Conservation (phyloP, 1,284 basidiomycete species). For the Trichosporon faecale region DNA sequence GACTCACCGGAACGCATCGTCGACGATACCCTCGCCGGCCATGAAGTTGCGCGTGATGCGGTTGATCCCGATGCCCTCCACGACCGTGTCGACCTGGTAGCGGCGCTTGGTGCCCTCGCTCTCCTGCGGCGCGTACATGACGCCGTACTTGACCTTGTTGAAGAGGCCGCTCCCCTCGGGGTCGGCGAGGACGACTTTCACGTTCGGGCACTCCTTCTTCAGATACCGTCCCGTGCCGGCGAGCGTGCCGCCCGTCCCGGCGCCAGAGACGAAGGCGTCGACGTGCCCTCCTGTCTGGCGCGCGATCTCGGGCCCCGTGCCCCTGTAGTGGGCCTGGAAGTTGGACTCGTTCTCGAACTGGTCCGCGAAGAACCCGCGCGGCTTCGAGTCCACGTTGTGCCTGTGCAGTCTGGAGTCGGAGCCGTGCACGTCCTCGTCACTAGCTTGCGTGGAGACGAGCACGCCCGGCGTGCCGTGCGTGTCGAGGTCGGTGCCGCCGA, state of each 20-base stretch:
- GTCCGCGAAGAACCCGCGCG: constrained; percentile 70
- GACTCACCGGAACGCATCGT: constrained; percentile 79
- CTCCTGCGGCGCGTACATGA: constrained; percentile 89
- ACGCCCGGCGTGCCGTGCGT: constrained; percentile 31
- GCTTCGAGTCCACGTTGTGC: constrained; percentile 30
- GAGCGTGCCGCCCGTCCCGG: constrained; percentile 93
- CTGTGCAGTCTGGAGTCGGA: not conserved
- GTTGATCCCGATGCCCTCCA: constrained; percentile 63
- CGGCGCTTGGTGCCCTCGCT: constrained; percentile 90
- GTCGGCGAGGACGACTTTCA: constrained; percentile 79
- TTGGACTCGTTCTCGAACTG: constrained; percentile 95
- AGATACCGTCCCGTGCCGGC: constrained; percentile 79
- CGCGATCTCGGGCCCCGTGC: constrained; percentile 95
- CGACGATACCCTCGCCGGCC: constrained; percentile 71
- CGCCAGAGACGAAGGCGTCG: constrained; percentile 89
- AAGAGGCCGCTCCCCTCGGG: constrained; percentile 89
- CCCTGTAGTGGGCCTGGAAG: constrained; percentile 80
- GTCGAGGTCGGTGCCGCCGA: constrained; percentile 58
- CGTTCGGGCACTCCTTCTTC: constrained; percentile 54
- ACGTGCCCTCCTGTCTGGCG: constrained; percentile 79
- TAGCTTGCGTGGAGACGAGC: constrained; percentile 60
- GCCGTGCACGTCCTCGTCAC: constrained; percentile 50
- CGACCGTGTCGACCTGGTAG: constrained; percentile 75
- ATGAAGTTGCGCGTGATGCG: constrained; percentile 75
- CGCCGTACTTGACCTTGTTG: constrained; percentile 90